phyloP scores from a whole-genome alignment of 2,329 filamentous ascomycete genomes.

The Phialophora expanda region DNA sequence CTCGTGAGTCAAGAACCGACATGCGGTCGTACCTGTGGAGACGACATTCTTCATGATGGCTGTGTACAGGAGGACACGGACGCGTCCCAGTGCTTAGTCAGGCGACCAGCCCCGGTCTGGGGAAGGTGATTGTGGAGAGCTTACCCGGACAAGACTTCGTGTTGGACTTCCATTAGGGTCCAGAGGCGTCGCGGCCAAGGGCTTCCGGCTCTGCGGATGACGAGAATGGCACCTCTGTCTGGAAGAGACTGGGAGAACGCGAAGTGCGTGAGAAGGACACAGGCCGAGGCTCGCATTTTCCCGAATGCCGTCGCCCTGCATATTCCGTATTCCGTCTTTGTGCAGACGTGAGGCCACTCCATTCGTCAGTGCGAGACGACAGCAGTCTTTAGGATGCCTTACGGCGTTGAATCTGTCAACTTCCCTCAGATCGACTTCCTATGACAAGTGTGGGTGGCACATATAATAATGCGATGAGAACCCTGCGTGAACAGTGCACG shows the following conservation, averaged over 20 bases:
- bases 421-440: background rate
- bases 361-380: background rate
- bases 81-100: background rate
- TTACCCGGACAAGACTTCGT: background rate
- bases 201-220: background rate
- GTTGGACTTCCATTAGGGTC: background rate
- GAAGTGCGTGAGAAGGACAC: no score
- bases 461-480: background rate
- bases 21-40: background rate
- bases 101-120: no score
- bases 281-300: background rate
- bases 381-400: background rate
- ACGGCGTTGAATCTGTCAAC: background rate
- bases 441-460: background rate
- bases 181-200: background rate
- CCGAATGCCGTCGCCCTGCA: slow-evolving; percentile 2
- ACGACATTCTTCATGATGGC: background rate
- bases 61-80: background rate
- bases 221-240: background rate
- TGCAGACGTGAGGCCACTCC: background rate
- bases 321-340: slow-evolving; percentile 4
- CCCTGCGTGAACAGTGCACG: background rate
- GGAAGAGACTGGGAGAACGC: background rate
- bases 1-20: background rate
- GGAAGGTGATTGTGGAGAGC: background rate